Base-by-base conservation (phyloP, 192 early-diverging fungal genomes). In the Umbelopsis vinacea region DNA sequence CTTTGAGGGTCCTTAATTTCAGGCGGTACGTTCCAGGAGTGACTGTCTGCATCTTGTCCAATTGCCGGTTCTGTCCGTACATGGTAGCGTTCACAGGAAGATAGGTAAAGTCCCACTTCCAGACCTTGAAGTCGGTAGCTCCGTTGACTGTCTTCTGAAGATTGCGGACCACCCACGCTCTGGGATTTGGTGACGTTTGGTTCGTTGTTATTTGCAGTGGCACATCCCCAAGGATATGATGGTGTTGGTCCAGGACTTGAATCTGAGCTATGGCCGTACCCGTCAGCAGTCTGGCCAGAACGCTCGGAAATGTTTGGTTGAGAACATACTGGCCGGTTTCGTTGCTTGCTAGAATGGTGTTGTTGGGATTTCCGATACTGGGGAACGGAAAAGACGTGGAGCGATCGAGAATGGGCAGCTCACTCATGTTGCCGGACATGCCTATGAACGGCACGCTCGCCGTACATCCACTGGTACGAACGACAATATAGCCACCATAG, bases 401-500 rank as follows among this genome's bases (percentile, higher is more conserved):
- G 15, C 50, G 52, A 26, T 84, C 80, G 24, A 82, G 67, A 4
- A 84, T 78, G 21, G 78, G 83, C 15, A 84, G 74, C 24, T 75
- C 66, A 46, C 50, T 40, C 67, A 85, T 74, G 40, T 81, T 79
- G 22, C 80, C 83, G 45, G 75, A 73, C 60, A 84, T 69, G 53
- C 83, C 83, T 55, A 75, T 74, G 71, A 80, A 84, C 22, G 83
- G 83, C 22, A 84, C 71, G 33, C 63, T 52, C 19, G 55, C 67
- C 2, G 69, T 48, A 29, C 70, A 24, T 15, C 54, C 60, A n/a
- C 46, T 38, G 50, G 68, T 46, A 14, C 55, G 67, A 24, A 73
- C 53, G 50, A 67, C 46, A 15, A 86, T 67, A 21, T 53, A 86
- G 9, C 84, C 84, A 45, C 81, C 80, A 67, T 86, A 86, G 9